Base-by-base conservation (phyloP, 495 filamentous ascomycete species). In the Penicillium longicatenatum region DNA sequence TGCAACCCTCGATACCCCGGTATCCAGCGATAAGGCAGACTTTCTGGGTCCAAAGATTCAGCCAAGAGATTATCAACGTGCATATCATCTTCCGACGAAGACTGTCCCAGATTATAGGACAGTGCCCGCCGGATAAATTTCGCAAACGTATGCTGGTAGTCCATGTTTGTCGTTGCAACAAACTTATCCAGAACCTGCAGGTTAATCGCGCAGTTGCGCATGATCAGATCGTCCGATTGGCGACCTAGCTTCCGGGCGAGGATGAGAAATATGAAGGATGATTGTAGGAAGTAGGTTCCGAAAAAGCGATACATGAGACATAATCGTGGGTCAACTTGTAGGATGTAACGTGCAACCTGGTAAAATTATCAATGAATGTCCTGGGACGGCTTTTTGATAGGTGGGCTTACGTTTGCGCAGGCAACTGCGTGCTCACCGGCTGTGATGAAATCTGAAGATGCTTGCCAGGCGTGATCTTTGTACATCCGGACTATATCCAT, bases 401-500 rank as follows among this genome's bases (percentile, higher is more conserved):
- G 6, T 14, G 10, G 20, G 10, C 43, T 46, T 48, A 48, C 45
- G 16, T 48, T 48, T 48, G 45, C 45, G 20, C 45, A 48, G 6
- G 45, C 45, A 5, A 26, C 45, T 17, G 45, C 45, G n/a, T 48
- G 45, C n/a, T 48, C 45, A 5, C 45, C 45, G 11, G 45, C 45
- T 10, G 45, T 48, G 22, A 48, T 22, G 24, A 48, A 48, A 17
- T 48, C 45, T 4, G 16, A 17, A 10, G 45, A 48, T 29, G 45
- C 22, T 30, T 48, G 45, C 45, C 45, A 48, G 10, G 12, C 14
- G 7, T 48, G 45, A 17, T 48, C 45, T 29, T 48, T 48, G 45
- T 48, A 48, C 45, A 48, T 48, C 8, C 45, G 45, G 16, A 48
- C 45, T n/a, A 48, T 48, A 30, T 48, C 45, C 45, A 48, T 48